Evolutionary conservation across 805 yeast genomes (phyloP), one percentile per base, ranked within the genome.

Genomic region (Starmerella ratchasimensis): DNA sequence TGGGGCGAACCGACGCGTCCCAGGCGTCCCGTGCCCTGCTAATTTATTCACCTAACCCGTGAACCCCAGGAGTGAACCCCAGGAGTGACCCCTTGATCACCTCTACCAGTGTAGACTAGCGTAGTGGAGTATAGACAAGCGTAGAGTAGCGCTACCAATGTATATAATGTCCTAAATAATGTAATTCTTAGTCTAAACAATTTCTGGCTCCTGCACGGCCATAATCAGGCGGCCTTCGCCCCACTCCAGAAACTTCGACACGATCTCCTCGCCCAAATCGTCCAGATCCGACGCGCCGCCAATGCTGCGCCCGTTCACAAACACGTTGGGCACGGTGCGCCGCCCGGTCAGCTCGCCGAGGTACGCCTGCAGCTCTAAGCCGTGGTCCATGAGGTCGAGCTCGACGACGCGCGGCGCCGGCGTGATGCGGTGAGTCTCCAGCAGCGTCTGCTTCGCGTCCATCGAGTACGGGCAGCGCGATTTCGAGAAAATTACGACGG

Each of bases 281-380:
- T 58, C 63, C 56, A 90, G 72, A 39, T 86, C 96, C 56, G 83
- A 95, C 28, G 73, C 72, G 3, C 98, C 98, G 28, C 98, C 98
- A 47, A 80, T 68, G 33, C 88, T 76, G 19, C 68, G 56, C 7
- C 80, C 78, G 39, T 75, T 78, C 37, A 88, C 70, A 37, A 82
- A 65, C 16, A 90, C 70, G 54, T 90, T 90, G 19, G 98, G 98
- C 11, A 90, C 98, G 0, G 97, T 88, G 21, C 61, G 61, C 49
- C 95, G 73, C 5, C 90, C 93, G 4, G 94, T 73, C 39, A 68
- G 57, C 35, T 67, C 63, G 14, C 67, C 77, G 36, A 90, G 66
- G 57, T 78, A 77, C 14, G 64, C 70, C 59, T 86, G 96, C 43
- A 90, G 65, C 44, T 70, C 78, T 3, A 61, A 56, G 1, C 96